Base-by-base conservation (phyloP, 208 protist genomes). In the Acanthamoeba lenticulata region DNA sequence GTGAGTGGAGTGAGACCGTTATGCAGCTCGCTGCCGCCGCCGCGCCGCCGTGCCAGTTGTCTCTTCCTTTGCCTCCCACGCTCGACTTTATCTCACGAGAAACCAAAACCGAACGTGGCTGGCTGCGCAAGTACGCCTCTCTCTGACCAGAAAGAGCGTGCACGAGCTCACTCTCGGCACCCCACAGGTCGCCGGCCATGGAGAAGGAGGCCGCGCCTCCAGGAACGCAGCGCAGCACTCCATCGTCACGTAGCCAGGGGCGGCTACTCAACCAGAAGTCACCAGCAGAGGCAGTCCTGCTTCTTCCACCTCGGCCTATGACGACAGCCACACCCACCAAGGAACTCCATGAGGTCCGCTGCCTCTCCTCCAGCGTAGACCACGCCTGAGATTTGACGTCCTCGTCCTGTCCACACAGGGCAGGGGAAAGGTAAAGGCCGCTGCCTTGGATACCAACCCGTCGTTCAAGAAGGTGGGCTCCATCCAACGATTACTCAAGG, bases 41-140 rank as follows among this genome's bases (percentile, higher is more conserved):
- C 45, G 15, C 55, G 32, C 9, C 65, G 17, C 13, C 21, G 13
- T 17, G 65, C 9, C 32, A 38, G n/a, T 40, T 9, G 42, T 15
- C 42, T 83, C 74, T 29, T 1, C 74, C 74, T 9, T 24, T 24
- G 7, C n/a, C n/a, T 19, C 17, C 74, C 27, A n/a, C 74, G 15
- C 42, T 55, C 6, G 74, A 55, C 34, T 15, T 79, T 42, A 19
- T 24, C 11, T 11, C 32, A 3, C 11, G 29, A 11, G 74, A 83
- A n/a, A 1, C 74, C 74, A 44, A 83, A 83, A 7, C 74, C 17
- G 74, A 52, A 21, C 34, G 42, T 9, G 74, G 74, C 7, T 83
- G 74, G 74, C 42, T 83, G 27, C 74, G 74, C 40, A 83, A 83
- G 74, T 83, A 83, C n/a, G 29, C 13, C 57, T n/a, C 21, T 40